A percentile compares a stretch with the other conserved stretches of the same genome.
Conservation (phyloP, 306 rosid species). For the Citrullus mucosospermus region DNA sequence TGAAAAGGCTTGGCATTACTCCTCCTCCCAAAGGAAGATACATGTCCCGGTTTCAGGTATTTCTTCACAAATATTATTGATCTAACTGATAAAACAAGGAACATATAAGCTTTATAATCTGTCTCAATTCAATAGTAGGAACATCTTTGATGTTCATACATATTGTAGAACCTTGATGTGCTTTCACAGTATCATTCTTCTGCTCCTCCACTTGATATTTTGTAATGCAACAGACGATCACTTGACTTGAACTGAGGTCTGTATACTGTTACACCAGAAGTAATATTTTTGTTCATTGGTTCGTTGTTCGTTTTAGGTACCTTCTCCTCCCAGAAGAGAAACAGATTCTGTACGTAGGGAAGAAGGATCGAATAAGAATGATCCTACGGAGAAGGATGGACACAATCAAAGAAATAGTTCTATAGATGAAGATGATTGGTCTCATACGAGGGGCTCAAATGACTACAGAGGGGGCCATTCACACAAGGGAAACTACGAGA, state of each 20-base stretch:
- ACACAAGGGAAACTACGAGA: slow-evolving; percentile 5
- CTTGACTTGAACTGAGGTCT: background rate
- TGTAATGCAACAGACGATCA: background rate
- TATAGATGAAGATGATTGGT: slow-evolving; percentile 18
- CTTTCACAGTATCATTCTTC: background rate
- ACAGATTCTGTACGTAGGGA: slow-evolving; percentile 23
- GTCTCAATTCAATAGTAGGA: background rate
- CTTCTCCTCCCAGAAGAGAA: slow-evolving; percentile 74
- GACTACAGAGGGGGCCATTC: slow-evolving; percentile 19
- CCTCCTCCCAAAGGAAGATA: slow-evolving; percentile 90
- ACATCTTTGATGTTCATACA: background rate
- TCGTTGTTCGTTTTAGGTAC: slow-evolving; percentile 30
- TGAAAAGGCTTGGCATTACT: slow-evolving; percentile 76
- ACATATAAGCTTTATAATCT: background rate
- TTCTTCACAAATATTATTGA: background rate
- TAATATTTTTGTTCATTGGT: background rate
- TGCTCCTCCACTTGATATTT: background rate
- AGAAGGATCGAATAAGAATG: slow-evolving; percentile 24
- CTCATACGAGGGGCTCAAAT: slow-evolving; percentile 16
- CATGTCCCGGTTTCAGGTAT: slow-evolving; percentile 73
- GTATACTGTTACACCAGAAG: background rate
- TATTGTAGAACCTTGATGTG: background rate
- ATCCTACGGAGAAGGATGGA: slow-evolving; percentile 23
- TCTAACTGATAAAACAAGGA: background rate
- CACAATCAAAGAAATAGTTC: slow-evolving; percentile 22